Evolutionary conservation across 2,329 filamentous ascomycete species (phyloP), one percentile per base, ranked within the genome.

Genomic region (Cytospora chrysosperma): DNA sequence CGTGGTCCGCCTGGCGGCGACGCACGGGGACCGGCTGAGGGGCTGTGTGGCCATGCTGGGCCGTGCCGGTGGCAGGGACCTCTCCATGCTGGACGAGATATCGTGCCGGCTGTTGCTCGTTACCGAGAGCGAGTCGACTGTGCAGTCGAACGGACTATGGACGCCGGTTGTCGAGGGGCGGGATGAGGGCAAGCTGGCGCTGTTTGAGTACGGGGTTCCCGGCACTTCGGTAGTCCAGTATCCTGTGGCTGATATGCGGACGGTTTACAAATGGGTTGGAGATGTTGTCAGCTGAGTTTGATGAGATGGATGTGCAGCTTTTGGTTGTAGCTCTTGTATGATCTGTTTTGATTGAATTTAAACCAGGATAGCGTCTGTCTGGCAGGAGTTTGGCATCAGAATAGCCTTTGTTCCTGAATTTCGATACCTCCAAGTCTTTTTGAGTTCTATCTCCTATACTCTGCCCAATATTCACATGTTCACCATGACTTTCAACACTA

Each of bases 401-500:
- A 24, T 40, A 24, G 43, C 43, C 9, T 47, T 47, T 47, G 12
- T 37, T 47, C 24, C 24, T 5, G n/a, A 9, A 24, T 2, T 47
- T 12, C 4, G n/a, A 47, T 47, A 24, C 43, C 43, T 47, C 43
- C n/a, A n/a, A n/a, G n/a, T 13, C 7, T 24, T 2, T 13, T 47
- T 62, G 24, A 30, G 61, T 57, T 26, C 34, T 58, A 10, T 56
- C 27, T 56, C 61, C 59, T 63, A 47, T 17, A 28, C 51, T 15
- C 51, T 50, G 34, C n/a, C n/a, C 27, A 32, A 19, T 21, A 55
- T 60, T 56, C 71, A 71, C 69, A 79, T 80, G 62, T 86, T 79
- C 26, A 87, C 80, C 62, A 92, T 82, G 10, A 93, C 90, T 78
- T 93, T 93, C 67, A 93, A 78, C 8, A 93, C 89, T 67, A 93